Percentiles rank a stretch among this genome's conserved stretches.
These are phyloP conservation scores for Cutaneotrichosporon sp. DNA, from an alignment of 1,284 basidiomycete genomes.

Conservation along the genomic window DNA sequence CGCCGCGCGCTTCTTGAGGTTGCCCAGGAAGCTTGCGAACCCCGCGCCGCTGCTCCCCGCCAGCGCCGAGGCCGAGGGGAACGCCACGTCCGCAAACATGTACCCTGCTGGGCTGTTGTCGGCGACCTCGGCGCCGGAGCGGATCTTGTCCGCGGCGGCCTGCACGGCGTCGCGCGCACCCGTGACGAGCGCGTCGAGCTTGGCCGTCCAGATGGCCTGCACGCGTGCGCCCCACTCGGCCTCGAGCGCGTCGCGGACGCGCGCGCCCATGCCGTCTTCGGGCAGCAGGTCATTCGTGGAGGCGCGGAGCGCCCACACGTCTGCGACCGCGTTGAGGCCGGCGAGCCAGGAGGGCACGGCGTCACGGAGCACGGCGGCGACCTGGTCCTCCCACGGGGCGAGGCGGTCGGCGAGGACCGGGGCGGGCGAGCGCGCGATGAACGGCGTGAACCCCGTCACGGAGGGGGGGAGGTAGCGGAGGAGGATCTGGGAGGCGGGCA, in stretches of 20 bases:
- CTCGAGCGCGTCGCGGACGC: constrained; percentile 37
- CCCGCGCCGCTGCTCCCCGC: constrained; percentile 23
- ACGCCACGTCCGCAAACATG: constrained; percentile 45
- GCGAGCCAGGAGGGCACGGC: constrained; percentile 40
- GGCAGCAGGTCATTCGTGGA: constrained; percentile 28
- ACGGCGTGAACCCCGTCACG: constrained; percentile 52
- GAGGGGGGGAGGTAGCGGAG: constrained; percentile 48
- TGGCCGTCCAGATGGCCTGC: constrained; percentile 45
- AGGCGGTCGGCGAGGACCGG: constrained; percentile 54
- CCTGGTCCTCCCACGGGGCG: constrained; percentile 38
- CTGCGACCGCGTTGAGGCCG: constrained; percentile 38
- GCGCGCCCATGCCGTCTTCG: constrained; percentile 31
- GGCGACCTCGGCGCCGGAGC: constrained; percentile 12
- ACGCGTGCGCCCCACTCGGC: constrained; percentile 46
- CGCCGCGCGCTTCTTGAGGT: constrained; percentile 39
- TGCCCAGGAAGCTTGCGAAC: constrained; percentile 40
- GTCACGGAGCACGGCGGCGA: constrained; percentile 33
- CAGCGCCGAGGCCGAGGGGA: constrained; percentile 35
- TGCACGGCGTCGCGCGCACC: constrained; percentile 27
- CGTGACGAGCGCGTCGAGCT: constrained; percentile 35
- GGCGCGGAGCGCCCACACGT: constrained; percentile 47
- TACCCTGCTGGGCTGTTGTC: constrained; percentile 35
- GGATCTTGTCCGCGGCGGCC: constrained; percentile 31
- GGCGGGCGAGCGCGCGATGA: constrained; percentile 62
- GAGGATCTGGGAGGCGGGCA: constrained; percentile 53